Percentiles rank a stretch among this genome's conserved stretches.
phyloP scores from a whole-genome alignment of 345 rosid genomes.

The Aquilaria malaccensis region DNA sequence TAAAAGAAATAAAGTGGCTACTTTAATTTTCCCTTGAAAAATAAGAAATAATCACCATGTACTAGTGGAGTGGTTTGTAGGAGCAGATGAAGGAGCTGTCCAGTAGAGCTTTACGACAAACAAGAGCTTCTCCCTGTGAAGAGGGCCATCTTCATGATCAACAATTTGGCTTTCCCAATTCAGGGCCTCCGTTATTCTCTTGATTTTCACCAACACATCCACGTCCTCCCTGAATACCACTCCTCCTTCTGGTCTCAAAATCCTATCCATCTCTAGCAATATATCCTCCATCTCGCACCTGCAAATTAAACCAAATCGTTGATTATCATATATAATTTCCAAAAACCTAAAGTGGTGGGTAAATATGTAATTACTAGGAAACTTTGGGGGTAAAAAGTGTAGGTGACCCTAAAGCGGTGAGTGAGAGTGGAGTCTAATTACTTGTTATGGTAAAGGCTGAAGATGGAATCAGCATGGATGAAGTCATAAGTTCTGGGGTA shows the following conservation, averaged over 20 bases:
- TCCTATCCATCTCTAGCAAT: conserved; percentile 57
- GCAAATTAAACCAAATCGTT: background rate
- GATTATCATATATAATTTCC: no score
- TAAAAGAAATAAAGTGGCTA: no score
- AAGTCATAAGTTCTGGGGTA: conserved; percentile 66
- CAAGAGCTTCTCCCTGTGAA: conserved; percentile 46
- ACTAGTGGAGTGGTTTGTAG: background rate
- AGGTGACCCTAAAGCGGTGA: no score
- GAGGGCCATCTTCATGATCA: conserved; percentile 70
- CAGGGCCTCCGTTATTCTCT: conserved; percentile 39
- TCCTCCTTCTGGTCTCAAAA: conserved; percentile 60
- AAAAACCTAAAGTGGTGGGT: no score
- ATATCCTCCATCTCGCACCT: conserved; percentile 54
- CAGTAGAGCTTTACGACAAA: conserved; percentile 49
- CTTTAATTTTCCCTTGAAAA: no score
- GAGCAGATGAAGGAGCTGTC: conserved; percentile 27
- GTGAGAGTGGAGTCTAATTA: conserved; percentile 1
- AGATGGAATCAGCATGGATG: conserved; percentile 52
- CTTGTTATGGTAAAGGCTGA: conserved; percentile 51
- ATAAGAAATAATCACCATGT: no score
- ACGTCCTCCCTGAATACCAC: conserved; percentile 57
- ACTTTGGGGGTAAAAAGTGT: no score
- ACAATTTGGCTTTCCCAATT: conserved; percentile 43
- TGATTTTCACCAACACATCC: conserved; percentile 46
- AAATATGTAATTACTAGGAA: no score